phyloP scores from a whole-genome alignment of 2,329 filamentous ascomycete species.

The Fusarium illudens region DNA sequence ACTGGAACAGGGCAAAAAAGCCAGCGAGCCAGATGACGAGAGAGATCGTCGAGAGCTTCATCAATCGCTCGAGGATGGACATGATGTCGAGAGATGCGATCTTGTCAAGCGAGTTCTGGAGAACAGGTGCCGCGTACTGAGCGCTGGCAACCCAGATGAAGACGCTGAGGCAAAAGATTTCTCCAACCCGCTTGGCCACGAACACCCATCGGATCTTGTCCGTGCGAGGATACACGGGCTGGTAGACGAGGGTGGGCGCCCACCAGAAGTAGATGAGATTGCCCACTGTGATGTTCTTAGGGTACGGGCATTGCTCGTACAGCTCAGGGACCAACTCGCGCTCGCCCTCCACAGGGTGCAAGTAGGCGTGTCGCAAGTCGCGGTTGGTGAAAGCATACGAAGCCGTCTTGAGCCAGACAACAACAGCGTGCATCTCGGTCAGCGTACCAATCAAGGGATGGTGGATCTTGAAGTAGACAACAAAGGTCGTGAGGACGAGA shows the following conservation, averaged over 20 bases:
- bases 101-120: slow-evolving; percentile 89
- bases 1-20: slow-evolving; percentile 97
- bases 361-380: slow-evolving; percentile 88
- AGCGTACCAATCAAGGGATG: slow-evolving; percentile 94
- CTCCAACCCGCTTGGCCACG: slow-evolving; percentile 81
- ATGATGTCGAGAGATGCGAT: slow-evolving; percentile 81
- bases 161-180: slow-evolving; percentile 79
- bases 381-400: slow-evolving; percentile 98
- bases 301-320: slow-evolving; percentile 86
- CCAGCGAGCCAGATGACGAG: slow-evolving; percentile 97
- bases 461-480: slow-evolving; percentile 90
- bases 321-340: slow-evolving; percentile 79
- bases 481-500: slow-evolving; percentile 79
- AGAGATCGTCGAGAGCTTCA: slow-evolving; percentile 96
- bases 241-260: slow-evolving; percentile 95
- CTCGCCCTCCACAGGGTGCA: slow-evolving; percentile 76
- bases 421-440: slow-evolving; percentile 88
- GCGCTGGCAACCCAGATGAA: slow-evolving; percentile 96
- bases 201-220: slow-evolving; percentile 85
- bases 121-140: slow-evolving; percentile 90
- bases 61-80: slow-evolving; percentile 85
- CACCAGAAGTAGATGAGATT: slow-evolving; percentile 98
- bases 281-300: slow-evolving; percentile 84
- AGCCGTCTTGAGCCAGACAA: slow-evolving; percentile 95
- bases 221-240: slow-evolving; percentile 93